Conservation (phyloP, 495 filamentous ascomycete species). For the Cenococcum geophilum region DNA sequence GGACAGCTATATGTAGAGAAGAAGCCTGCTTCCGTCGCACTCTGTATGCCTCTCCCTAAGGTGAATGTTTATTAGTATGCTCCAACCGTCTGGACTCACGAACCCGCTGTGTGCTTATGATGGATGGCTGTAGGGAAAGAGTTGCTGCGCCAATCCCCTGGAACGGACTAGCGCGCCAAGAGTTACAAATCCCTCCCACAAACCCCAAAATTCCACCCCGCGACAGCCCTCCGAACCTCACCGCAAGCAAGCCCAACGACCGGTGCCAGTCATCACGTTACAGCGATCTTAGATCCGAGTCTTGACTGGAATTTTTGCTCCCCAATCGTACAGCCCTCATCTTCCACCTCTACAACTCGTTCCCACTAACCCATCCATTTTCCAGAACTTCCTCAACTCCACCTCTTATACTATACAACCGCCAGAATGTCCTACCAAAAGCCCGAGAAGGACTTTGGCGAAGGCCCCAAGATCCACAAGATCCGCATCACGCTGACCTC, state of each 20-base stretch:
- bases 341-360: not conserved
- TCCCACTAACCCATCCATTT: not conserved
- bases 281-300: slow-evolving; percentile 48
- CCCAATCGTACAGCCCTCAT: slow-evolving; percentile 7
- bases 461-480: slow-evolving; percentile 91
- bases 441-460: slow-evolving; percentile 88
- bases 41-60: too few relatives aligned
- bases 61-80: too few relatives aligned
- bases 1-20: not conserved
- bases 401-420: slow-evolving; percentile 6
- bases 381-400: not conserved
- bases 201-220: slow-evolving; percentile 20
- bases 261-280: slow-evolving; percentile 41
- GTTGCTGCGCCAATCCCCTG: slow-evolving; percentile 22
- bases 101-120: not conserved
- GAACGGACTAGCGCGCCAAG: slow-evolving; percentile 40
- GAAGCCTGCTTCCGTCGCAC: not conserved
- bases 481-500: slow-evolving; percentile 83
- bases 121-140: not conserved
- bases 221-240: slow-evolving; percentile 34
- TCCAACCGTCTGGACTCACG: too few relatives aligned
- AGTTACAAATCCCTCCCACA: slow-evolving; percentile 24
- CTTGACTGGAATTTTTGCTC: slow-evolving; percentile 49
- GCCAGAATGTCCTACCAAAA: slow-evolving; percentile 49
- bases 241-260: slow-evolving; percentile 23